Percentiles rank a stretch among this genome's conserved stretches.
phyloP scores from a whole-genome alignment of 2,329 filamentous ascomycete genomes.

The Cordyceps javanica region DNA sequence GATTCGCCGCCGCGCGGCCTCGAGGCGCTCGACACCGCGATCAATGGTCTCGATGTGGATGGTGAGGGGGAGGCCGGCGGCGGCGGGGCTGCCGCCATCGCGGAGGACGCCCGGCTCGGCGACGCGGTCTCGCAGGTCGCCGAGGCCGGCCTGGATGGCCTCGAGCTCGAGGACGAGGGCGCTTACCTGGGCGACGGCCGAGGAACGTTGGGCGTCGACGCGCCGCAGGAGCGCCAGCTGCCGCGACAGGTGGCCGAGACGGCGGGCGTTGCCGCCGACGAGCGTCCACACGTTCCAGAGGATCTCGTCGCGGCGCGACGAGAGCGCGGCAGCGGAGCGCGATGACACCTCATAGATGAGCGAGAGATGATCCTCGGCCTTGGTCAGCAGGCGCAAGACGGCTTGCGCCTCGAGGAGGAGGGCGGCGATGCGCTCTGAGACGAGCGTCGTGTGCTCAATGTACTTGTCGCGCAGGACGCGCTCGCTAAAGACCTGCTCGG shows the following conservation, averaged over 20 bases:
- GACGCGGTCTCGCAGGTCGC: constrained; percentile 66
- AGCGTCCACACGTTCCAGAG: constrained; percentile 67
- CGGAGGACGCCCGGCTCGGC: constrained; percentile 57
- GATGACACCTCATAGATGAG: constrained; percentile 64
- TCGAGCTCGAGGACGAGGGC: constrained; percentile 66
- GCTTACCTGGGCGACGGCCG: constrained; percentile 62
- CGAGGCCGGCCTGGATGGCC: constrained; percentile 63
- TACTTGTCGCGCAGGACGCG: constrained; percentile 65
- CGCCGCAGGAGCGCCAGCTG: constrained; percentile 59
- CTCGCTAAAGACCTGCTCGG: constrained; percentile 43
- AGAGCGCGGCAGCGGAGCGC: constrained; percentile 54
- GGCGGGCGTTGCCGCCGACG: constrained; percentile 61
- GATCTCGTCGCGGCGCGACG: constrained; percentile 56
- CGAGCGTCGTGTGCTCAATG: constrained; percentile 61
- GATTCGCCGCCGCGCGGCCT: constrained; percentile 55
- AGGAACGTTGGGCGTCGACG: constrained; percentile 59
- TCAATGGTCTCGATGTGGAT: constrained; percentile 74
- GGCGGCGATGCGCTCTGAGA: constrained; percentile 61
- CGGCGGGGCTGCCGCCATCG: constrained; percentile 28
- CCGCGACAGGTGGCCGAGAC: constrained; percentile 53
- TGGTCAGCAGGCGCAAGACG: constrained; percentile 58
- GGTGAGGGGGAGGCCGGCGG: constrained; percentile 49
- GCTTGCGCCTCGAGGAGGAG: constrained; percentile 67
- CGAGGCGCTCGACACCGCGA: constrained; percentile 64
- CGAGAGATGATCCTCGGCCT: constrained; percentile 63